phyloP scores from a whole-genome alignment of 139 green algal genomes.

The Asterochloris sp. region DNA sequence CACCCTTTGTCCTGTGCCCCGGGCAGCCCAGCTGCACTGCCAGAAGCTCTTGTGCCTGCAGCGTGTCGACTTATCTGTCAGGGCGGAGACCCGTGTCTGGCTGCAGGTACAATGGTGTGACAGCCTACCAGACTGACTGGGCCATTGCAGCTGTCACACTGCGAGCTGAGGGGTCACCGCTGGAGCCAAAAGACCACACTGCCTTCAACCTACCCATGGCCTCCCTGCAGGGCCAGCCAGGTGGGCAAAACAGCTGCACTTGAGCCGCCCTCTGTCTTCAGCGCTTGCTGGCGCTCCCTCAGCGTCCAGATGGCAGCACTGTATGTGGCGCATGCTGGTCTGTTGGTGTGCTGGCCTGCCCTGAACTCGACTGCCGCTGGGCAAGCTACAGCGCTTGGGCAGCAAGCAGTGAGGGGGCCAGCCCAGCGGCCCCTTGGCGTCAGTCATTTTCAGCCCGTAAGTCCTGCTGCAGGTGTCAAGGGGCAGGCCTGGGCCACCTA shows the following conservation, averaged over 20 bases:
- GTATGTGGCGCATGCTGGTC: no score
- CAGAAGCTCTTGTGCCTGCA: not conserved
- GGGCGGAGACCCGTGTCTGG: not conserved
- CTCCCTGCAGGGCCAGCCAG: conserved; percentile 59
- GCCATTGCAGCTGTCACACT: conserved; percentile 76
- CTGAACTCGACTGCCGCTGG: no score
- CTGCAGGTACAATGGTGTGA: conserved; percentile 38
- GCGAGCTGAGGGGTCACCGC: conserved; percentile 25
- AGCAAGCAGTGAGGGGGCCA: not conserved
- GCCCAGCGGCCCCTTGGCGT: not conserved
- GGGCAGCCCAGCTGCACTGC: not conserved
- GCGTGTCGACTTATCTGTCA: not conserved
- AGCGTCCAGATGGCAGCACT: no score
- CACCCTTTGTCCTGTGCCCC: not conserved
- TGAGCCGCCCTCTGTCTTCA: no score
- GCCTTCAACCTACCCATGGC: conserved; percentile 84
- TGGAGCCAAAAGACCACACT: conserved; percentile 18
- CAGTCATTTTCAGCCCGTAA: not conserved
- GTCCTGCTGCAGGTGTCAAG: conserved; percentile 23
- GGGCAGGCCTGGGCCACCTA: conserved; percentile 78
- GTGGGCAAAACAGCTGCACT: not conserved
- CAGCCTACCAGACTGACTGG: conserved; percentile 92
- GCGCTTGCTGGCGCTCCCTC: no score
- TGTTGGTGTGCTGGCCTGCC: no score
- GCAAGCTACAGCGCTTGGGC: not conserved